Conservation (phyloP, 495 filamentous ascomycete genomes). For the Podospora bellae-mahoneyi region DNA sequence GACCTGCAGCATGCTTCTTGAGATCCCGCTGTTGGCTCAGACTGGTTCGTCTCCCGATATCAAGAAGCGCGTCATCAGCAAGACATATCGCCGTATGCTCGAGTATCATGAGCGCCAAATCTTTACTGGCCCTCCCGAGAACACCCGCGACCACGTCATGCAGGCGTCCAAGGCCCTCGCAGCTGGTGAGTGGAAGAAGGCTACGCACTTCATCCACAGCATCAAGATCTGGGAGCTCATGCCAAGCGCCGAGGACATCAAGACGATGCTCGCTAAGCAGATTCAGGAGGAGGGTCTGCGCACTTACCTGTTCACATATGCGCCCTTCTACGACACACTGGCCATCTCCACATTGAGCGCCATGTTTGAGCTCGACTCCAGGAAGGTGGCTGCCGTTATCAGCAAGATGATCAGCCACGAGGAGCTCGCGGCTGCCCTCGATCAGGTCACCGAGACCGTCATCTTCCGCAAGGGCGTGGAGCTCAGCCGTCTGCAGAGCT, state of each 20-base stretch:
- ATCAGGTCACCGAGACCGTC: constrained; percentile 96
- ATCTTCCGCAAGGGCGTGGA: constrained; percentile 99
- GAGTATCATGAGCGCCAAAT: constrained; percentile 99
- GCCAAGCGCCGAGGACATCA: constrained; percentile 82
- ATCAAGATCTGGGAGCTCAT: constrained; percentile 99
- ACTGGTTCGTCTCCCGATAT: constrained; percentile 94
- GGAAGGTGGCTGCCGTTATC: constrained; percentile 90
- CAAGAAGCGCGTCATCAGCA: constrained; percentile 97
- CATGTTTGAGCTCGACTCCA: constrained; percentile 92
- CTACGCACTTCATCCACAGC: constrained; percentile 81
- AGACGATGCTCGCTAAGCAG: constrained; percentile 92
- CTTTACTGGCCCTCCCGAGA: constrained; percentile 96
- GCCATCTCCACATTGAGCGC: constrained; percentile 74
- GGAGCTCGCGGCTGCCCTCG: constrained; percentile 89
- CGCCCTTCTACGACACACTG: constrained; percentile 97
- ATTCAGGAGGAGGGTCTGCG: constrained; percentile 97
- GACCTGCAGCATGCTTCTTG: constrained; percentile 96
- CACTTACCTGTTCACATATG: constrained; percentile 99
- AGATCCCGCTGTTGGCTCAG: constrained; percentile 95
- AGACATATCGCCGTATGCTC: constrained; percentile 97
- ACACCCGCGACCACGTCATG: constrained; percentile 98
- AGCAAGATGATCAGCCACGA: constrained; percentile 99
- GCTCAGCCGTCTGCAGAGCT: constrained; percentile 88
- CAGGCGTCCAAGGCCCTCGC: constrained; percentile 95
- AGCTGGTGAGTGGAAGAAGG: constrained; percentile 97